Conservation (phyloP, 225 moss, liverwort and hornwort genomes). For the Sphagnum contortum region DNA sequence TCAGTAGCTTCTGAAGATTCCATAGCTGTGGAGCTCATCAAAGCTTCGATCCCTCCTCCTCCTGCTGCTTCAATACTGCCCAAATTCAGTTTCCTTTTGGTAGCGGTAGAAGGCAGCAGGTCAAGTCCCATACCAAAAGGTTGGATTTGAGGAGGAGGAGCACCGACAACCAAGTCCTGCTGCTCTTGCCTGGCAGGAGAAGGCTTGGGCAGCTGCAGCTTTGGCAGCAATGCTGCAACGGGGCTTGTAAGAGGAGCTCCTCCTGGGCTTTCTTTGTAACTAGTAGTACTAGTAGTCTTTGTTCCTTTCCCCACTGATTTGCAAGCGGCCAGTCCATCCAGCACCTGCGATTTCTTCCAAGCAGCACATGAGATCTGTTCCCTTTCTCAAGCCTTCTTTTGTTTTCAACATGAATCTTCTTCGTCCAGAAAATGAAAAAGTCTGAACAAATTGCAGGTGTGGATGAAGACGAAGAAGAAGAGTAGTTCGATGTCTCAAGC, state of each 20-base stretch:
- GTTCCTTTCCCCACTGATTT: constrained; percentile 36
- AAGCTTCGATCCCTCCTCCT: constrained; percentile 16
- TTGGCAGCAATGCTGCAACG: constrained; percentile 36
- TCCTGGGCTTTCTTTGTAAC: background rate
- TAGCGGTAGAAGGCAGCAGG: background rate
- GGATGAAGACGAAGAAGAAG: too few species aligned
- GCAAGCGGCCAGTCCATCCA: constrained; percentile 1
- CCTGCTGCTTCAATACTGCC: constrained; percentile 13
- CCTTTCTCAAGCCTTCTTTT: background rate
- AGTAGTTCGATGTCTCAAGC: background rate
- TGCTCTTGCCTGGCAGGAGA: constrained; percentile 30
- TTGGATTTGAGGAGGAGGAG: constrained; percentile 9
- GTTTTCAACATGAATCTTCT: too few species aligned
- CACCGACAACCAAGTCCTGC: constrained; percentile 10
- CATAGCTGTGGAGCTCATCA: constrained; percentile 6
- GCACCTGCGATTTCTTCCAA: background rate
- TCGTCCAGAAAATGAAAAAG: constrained; percentile 4
- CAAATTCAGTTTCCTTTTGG: constrained; percentile 59
- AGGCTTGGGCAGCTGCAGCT: constrained; percentile 51
- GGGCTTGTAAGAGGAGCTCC: constrained; percentile 3
- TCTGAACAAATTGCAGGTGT: background rate
- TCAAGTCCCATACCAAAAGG: background rate
- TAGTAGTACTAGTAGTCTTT: constrained; percentile 19
- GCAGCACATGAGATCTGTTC: background rate
- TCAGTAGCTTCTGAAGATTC: constrained; percentile 27